These are phyloP conservation scores for Lantana camara DNA, from an alignment of 257 asterid species.

Conservation along the genomic window DNA sequence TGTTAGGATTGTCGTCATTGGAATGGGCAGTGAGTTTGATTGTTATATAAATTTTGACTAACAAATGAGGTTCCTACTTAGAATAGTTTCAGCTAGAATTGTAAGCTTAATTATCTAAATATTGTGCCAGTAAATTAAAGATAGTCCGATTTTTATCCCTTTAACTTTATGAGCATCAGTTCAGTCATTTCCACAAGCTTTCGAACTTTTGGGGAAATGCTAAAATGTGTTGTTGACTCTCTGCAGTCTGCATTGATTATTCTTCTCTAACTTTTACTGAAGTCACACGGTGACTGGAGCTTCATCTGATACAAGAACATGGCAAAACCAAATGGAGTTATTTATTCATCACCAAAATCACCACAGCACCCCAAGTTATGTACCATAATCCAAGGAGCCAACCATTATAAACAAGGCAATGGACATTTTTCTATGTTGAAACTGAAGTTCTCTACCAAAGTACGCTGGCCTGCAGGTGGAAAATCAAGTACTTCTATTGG, in stretches of 20 bases:
- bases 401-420: slow-evolving; percentile 42
- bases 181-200: slow-evolving; percentile 27
- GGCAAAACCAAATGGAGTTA: slow-evolving; percentile 69
- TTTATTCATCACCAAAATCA: slow-evolving; percentile 72
- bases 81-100: background rate
- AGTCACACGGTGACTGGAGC: slow-evolving; percentile 23
- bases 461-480: slow-evolving; percentile 52
- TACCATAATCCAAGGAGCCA: slow-evolving; percentile 43
- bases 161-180: background rate
- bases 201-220: slow-evolving; percentile 20
- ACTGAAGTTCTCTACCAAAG: slow-evolving; percentile 45
- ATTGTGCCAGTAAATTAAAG: background rate
- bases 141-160: background rate
- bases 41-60: background rate
- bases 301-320: slow-evolving; percentile 37
- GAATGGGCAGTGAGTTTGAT: background rate
- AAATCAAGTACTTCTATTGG: slow-evolving; percentile 39
- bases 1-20: background rate
- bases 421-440: slow-evolving; percentile 47
- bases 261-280: slow-evolving; percentile 27
- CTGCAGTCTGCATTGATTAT: slow-evolving; percentile 28
- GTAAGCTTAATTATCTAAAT: background rate
- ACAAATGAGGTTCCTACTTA: background rate
- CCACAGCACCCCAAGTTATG: slow-evolving; percentile 64
- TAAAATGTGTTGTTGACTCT: slow-evolving; percentile 25